Evolutionary conservation across 345 rosid species (phyloP).

Genomic region (Nephelium lappaceum): DNA sequence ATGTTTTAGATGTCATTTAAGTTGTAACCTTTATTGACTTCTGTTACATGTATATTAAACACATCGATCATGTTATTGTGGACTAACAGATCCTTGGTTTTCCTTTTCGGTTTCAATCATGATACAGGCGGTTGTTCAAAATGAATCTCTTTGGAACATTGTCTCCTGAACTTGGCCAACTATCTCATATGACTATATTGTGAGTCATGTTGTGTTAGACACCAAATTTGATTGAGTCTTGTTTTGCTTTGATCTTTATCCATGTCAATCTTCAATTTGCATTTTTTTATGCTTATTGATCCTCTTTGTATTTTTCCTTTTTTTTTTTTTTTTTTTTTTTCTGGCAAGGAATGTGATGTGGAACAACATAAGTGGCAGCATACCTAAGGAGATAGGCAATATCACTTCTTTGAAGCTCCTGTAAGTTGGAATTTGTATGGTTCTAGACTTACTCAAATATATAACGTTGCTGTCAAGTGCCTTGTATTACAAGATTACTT

Average conservation of each 20-base stretch:
- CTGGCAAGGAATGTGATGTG: conserved; percentile 84
- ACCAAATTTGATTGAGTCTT: background rate
- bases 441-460: background rate
- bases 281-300: background rate
- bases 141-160: conserved; percentile 81
- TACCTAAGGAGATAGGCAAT: conserved; percentile 88
- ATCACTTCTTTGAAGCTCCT: conserved; percentile 69
- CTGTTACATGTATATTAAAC: background rate
- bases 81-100: background rate
- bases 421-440: conserved; percentile 48
- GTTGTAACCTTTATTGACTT: background rate
- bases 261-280: background rate
- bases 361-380: conserved; percentile 69
- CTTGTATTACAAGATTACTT: background rate
- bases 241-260: background rate
- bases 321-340: conserved; percentile 7
- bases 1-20: background rate
- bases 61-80: background rate
- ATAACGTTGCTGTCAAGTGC: background rate
- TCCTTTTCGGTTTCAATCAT: conserved; percentile 1
- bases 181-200: conserved; percentile 66
- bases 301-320: background rate
- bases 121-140: conserved; percentile 65
- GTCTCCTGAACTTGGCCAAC: conserved; percentile 74
- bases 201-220: conserved; percentile 29